Base-by-base conservation (phyloP, 202 grass and related monocot genomes). In the Eragrostis tef region DNA sequence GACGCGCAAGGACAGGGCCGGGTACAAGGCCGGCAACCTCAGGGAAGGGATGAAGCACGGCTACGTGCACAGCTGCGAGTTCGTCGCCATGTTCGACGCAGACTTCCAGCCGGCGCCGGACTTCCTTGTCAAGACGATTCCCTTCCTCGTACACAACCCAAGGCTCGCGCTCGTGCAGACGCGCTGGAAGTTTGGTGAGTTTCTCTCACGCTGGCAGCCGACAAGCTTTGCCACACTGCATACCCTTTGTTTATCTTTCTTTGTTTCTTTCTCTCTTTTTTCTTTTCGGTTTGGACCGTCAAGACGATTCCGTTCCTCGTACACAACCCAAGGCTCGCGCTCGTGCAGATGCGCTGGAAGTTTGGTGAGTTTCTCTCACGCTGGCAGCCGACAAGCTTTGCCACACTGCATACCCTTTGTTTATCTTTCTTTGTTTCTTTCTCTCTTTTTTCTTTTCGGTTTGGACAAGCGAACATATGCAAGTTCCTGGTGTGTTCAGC, bases 1-100 rank as follows among this genome's bases (percentile, higher is more conserved):
- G 81, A 84, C 82, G 11, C 85, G 94, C 4, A 67, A 79, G 70
- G 86, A 91, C 82, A 76, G 91, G 73, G 70, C 67, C 1, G 93
- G 93, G 6, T 93, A 97, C 73, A 97, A 97, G 80, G 91, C 94
- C 47, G 94, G 94, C 2, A 93, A 93, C 72, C 82, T 93, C 27
- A 86, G 82, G 20, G 88, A 93, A 17, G 91, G 90, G 19, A 89
- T 97, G 90, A 81, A 68, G 11, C 88, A 84, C 15, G 67, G 39
- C n/a, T 97, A 97, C 73, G 88, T 81, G 17, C 78, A 48, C 9
- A 20, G 41, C 2, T 93, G 91, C 75, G 94, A 97, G 74, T 93
- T 89, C 80, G 78, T 97, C 9, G 93, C 84, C 4, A 93, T 97
- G 78, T 91, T 97, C 69, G 93, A 93, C 64, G 93, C 93, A 11